Percentiles rank a stretch among this genome's conserved stretches.
Conservation (phyloP, 2,329 filamentous ascomycete genomes). For the Exserohilum turcica region DNA sequence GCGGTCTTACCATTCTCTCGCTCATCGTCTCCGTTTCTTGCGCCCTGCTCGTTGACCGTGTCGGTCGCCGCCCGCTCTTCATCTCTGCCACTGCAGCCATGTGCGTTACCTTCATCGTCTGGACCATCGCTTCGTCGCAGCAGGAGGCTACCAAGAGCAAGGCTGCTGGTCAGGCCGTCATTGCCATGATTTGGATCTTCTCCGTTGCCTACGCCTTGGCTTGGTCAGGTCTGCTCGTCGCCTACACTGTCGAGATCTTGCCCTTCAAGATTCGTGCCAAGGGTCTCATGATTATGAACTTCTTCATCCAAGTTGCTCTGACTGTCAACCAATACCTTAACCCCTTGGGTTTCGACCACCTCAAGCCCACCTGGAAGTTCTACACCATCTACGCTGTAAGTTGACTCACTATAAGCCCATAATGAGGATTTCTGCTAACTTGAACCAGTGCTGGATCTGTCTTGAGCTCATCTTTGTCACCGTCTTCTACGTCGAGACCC, state of each 20-base stretch:
- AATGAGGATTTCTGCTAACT: constrained; percentile 11
- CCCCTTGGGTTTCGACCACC: constrained; percentile 64
- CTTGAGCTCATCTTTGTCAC: constrained; percentile 66
- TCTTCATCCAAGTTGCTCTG: constrained; percentile 65
- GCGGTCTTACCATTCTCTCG: constrained; percentile 65
- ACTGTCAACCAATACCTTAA: constrained; percentile 67
- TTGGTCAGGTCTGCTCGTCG: constrained; percentile 63
- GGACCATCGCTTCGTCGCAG: constrained; percentile 54
- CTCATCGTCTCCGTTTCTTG: constrained; percentile 63
- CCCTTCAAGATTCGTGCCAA: constrained; percentile 57
- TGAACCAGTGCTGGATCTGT: constrained; percentile 59
- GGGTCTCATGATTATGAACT: constrained; percentile 63
- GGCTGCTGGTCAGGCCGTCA: constrained; percentile 53
- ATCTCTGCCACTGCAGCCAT: constrained; percentile 43
- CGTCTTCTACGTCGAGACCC: constrained; percentile 72
- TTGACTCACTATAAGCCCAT: constrained; percentile 5
- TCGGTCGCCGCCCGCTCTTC: constrained; percentile 51
- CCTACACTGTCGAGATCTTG: constrained; percentile 58
- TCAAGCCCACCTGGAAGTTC: constrained; percentile 65
- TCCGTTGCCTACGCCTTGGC: constrained; percentile 60
- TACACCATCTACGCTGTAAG: constrained; percentile 67
- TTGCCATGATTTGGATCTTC: constrained; percentile 59
- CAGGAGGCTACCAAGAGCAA: constrained; percentile 53
- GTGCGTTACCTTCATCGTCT: constrained; percentile 43
- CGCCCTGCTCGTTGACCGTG: constrained; percentile 60